These are phyloP conservation scores for Fusarium lateritium DNA, from an alignment of 2,329 filamentous ascomycete species.

Conservation along the genomic window DNA sequence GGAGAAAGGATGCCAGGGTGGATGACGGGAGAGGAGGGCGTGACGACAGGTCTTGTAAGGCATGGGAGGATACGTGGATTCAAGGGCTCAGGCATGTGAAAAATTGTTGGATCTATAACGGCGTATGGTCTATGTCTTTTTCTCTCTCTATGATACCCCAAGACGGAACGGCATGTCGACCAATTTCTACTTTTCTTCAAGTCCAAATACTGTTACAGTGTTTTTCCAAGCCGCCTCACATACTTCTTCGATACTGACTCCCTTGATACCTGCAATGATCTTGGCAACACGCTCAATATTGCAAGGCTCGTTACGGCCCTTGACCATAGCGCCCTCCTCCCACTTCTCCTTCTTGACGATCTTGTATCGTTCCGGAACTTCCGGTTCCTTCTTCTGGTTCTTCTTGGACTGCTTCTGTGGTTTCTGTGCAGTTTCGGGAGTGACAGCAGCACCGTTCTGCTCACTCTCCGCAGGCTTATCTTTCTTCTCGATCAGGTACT, in stretches of 20 bases:
- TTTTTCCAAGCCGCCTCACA: constrained; percentile 90
- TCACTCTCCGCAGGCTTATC: constrained; percentile 37
- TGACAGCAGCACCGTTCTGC: constrained; percentile 43
- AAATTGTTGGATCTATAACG: constrained; percentile 33
- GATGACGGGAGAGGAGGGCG: constrained; percentile 90
- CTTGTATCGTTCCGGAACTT: constrained; percentile 81
- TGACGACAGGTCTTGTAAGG: constrained; percentile 79
- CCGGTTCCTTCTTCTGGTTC: constrained; percentile 72
- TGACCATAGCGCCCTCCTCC: constrained; percentile 88
- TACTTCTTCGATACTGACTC: constrained; percentile 82
- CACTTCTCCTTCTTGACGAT: constrained; percentile 97
- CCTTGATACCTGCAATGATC: constrained; percentile 90
- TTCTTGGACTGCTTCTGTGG: constrained; percentile 61
- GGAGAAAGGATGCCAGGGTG: constrained; percentile 86
- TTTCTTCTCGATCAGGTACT: constrained; percentile 70
- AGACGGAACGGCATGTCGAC: constrained; percentile 22
- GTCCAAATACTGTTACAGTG: constrained; percentile 82
- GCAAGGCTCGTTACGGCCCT: constrained; percentile 94
- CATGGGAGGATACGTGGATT: constrained; percentile 74
- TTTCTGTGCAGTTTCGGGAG: constrained; percentile 43
- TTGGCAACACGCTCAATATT: constrained; percentile 89
- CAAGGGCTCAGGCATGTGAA: constrained; percentile 68
- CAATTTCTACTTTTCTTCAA: constrained; percentile 61
- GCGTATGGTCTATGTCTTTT: constrained; percentile 47
- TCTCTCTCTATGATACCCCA: constrained; percentile 52